These are phyloP conservation scores for Thymus quinquecostatus DNA, from an alignment of 257 asterid species.

Conservation along the genomic window DNA sequence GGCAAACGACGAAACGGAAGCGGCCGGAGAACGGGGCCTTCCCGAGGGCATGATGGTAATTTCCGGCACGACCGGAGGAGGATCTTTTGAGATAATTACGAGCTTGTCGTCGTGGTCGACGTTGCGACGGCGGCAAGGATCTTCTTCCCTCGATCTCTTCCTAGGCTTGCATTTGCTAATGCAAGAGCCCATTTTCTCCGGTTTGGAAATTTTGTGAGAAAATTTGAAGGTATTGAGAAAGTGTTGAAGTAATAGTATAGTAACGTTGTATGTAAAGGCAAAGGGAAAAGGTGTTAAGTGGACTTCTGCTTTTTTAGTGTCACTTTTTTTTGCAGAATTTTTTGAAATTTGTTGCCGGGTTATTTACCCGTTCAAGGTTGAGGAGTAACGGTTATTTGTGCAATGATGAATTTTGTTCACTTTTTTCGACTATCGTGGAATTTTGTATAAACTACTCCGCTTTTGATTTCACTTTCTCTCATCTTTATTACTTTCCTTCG, in stretches of 20 bases:
- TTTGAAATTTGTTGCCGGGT: constrained; percentile 62
- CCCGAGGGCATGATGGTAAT: constrained; percentile 24
- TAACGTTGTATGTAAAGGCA: constrained; percentile 12
- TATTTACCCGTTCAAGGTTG: constrained; percentile 45
- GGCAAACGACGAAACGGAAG: constrained; percentile 51
- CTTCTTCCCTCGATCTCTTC: constrained; percentile 43
- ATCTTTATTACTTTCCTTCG: too few species aligned
- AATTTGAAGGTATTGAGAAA: constrained; percentile 23
- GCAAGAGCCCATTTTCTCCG: constrained; percentile 76
- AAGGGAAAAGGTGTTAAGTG: constrained; percentile 31
- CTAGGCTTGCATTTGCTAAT: constrained; percentile 73
- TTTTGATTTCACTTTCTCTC: too few species aligned
- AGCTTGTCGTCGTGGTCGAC: constrained; percentile 65
- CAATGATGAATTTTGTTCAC: constrained; percentile 27
- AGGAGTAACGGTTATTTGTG: constrained; percentile 52
- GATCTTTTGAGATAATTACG: constrained; percentile 59
- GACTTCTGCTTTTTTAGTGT: constrained; percentile 41
- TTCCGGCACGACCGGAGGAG: constrained; percentile 37
- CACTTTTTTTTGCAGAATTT: constrained; percentile 34
- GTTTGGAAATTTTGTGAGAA: constrained; percentile 7
- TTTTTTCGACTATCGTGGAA: too few species aligned
- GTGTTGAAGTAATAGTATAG: neutral
- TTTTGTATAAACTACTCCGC: too few species aligned
- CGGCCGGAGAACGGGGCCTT: constrained; percentile 49
- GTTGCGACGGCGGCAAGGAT: constrained; percentile 25